These are phyloP conservation scores for Metschnikowia gelsemii DNA, from an alignment of 805 yeast genomes.

Conservation along the genomic window DNA sequence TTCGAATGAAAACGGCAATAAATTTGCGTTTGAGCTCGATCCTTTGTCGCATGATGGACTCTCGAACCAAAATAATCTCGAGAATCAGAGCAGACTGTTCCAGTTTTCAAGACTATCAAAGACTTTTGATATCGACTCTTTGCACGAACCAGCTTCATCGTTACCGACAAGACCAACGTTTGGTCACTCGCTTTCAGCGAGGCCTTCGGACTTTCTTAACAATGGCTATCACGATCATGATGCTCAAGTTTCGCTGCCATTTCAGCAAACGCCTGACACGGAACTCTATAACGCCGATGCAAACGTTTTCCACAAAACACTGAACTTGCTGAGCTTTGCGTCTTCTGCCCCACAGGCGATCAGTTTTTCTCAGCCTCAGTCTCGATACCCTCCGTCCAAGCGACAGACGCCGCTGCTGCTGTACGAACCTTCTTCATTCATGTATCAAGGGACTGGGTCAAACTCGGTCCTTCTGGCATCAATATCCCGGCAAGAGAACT, in stretches of 20 bases:
- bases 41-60: constrained; percentile 46
- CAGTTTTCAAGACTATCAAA: background rate
- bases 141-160: constrained; percentile 6
- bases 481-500: constrained; percentile 26
- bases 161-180: constrained; percentile 9
- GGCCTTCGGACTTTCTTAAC: constrained; percentile 9
- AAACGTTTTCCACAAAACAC: constrained; percentile 1
- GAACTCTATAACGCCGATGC: constrained; percentile 10
- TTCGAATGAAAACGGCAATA: constrained; percentile 10
- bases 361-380: constrained; percentile 6
- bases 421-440: constrained; percentile 17
- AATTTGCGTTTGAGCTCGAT: constrained; percentile 40
- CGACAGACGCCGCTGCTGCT: constrained; percentile 21
- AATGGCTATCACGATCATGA: constrained; percentile 1
- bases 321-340: constrained; percentile 10
- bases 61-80: constrained; percentile 28
- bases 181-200: constrained; percentile 9
- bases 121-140: background rate
- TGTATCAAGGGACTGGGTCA: constrained; percentile 14
- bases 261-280: constrained; percentile 7
- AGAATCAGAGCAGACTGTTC: constrained; percentile 16
- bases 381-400: constrained; percentile 14
- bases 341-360: constrained; percentile 14
- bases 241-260: constrained; percentile 7
- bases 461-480: constrained; percentile 14